Base-by-base conservation (phyloP, 2,329 filamentous ascomycete species). In the Arthrobotrys conoides region DNA sequence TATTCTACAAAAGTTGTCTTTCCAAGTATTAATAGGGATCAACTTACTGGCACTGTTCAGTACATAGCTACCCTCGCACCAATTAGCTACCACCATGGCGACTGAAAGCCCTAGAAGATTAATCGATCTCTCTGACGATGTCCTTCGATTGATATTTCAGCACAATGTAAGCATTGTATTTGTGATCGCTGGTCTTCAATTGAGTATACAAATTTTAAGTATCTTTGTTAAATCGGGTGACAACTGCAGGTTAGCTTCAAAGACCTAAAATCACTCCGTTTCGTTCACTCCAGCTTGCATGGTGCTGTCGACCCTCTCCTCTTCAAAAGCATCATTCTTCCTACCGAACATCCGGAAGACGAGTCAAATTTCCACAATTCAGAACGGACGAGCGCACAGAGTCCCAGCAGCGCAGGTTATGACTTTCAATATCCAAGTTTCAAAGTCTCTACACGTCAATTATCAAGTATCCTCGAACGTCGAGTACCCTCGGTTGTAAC, bases 251-350 rank as follows among this genome's bases (percentile, higher is more conserved):
- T 61, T 5, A 27, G 57, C 14, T n/a, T 44, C 20, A 8, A 61
- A 5, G 57, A 44, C n/a, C 20, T 61, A 18, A 61, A 61, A 12
- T 61, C 57, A 5, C 57, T 61, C 18, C 57, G 57, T 6, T 20
- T 44, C 20, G 10, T 20, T 36, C 57, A 61, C 36, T 14, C 20
- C 10, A 18, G 33, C 3, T 44, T 61, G 12, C 57, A 61, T 27
- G 14, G 57, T 8, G 36, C 16, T 12, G 57, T 61, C 24, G 36
- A 61, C 36, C 57, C 57, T 4, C 57, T 61, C 24, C 57, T 61
- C 36, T 61, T 61, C 20, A 16, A 61, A 61, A 44, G 0, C 10
- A 9, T 44, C 20, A 44, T 2, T 0, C n/a, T 61, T 12, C 9
- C 20, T 5, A 36, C 57, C 9, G 12, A n/a, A 61, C n/a, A 61